Base-by-base conservation (phyloP, 2,329 filamentous ascomycete genomes). In the Ambrosiella cleistominuta region DNA sequence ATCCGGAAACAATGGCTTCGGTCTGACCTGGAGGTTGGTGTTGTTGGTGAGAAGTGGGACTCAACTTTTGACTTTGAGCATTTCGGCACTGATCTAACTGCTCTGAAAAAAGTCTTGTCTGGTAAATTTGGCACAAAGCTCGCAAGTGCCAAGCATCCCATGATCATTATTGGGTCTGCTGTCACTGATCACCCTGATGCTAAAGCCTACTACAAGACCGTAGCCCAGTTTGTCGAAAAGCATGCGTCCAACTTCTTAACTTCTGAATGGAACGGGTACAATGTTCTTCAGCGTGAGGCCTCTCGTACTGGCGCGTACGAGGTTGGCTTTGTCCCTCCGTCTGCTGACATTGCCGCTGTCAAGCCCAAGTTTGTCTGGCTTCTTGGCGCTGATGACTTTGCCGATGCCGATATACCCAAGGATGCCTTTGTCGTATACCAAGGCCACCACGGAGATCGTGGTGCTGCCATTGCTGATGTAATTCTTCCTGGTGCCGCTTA, bases 1-100 rank as follows among this genome's bases (percentile, higher is more conserved):
- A 98, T 98, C 68, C 82, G 93, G 67, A 98, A 98, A 77, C 90
- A 96, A 71, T 98, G 91, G 86, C 77, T 98, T 64, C 85, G 90
- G 64, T 96, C 93, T 40, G 90, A 97, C 65, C 81, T 98, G 27
- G 86, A 97, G 70, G 82, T 98, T 65, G 93, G 85, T 63, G 81
- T 96, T 60, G 83, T 98, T 64, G 93, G 93, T 63, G 86, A 96
- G 74, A 74, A 83, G 44, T 98, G 91, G 70, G 82, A 95, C 54
- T 95, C 90, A 59, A 98, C 90, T 38, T 98, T 97, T 67, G 90
- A 95, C 65, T 95, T 91, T 66, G 84, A 95, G 71, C 88, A 96
- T 68, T 80, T 97, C 45, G 93, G 93, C 64, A 74, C 78, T 56
- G 86, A 91, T 69, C 79, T 85, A 61, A 80, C 80, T 38, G 81